Evolutionary conservation across 2,329 filamentous ascomycete genomes (phyloP), one percentile per base, ranked within the genome.

Genomic region (Fusarium albidum): DNA sequence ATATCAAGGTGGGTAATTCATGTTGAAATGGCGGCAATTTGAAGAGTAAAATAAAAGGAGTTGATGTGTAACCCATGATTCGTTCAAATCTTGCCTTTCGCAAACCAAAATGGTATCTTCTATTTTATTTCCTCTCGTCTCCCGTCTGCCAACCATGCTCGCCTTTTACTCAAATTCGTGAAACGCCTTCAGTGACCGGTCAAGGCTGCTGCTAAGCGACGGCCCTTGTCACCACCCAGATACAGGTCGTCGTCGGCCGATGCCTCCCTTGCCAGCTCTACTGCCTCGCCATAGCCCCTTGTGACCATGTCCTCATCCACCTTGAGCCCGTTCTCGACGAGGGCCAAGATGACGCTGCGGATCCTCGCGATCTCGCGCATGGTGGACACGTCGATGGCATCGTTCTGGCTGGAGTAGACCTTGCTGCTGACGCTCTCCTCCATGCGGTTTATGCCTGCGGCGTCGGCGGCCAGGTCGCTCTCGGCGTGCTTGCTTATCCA

Each of bases 331-430:
- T 89, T 86, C 71, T 96, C 89, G 3, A 96, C 90, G 53, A 99
- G 76, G 2, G 92, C 89, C 51, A 87, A 84, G 49, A 99, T 89
- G 50, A 95, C 90, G 17, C 91, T 90, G 29, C 89, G 82, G 38
- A 98, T 81, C 53, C 93, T 82, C 13, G 91, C 87, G 73, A 99
- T 97, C 79, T 98, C 95, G 57, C 88, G 84, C 79, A 95, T 86
- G 13, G 92, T 94, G 42, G 86, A 85, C 3, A 85, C 77, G 17
- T 85, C 79, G 59, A 99, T 92, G 50, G 85, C 82, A 71, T 98
- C 94, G 71, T 99, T 99, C 77, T 97, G 92, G 70, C 91, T 96
- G 49, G 91, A 95, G 75, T 99, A 99, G 65, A 96, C 92, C 47
- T 88, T 90, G 67, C 87, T 86, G 59, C 87, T 92, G 15, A 95